phyloP scores from a whole-genome alignment of 352 stramenopile species.

The Globisporangium lucens region DNA sequence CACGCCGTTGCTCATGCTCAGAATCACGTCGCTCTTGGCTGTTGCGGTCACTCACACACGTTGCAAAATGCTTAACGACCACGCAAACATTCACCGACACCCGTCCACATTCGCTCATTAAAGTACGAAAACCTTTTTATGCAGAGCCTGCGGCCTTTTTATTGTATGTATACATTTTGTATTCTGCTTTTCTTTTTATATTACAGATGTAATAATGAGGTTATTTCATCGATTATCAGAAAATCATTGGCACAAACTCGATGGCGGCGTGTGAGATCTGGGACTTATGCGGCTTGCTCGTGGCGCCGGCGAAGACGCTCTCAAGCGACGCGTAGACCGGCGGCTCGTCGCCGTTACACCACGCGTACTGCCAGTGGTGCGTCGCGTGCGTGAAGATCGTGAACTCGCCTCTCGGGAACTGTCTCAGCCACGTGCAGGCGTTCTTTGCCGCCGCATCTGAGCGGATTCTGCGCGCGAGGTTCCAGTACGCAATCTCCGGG shows the following conservation, averaged over 20 bases:
- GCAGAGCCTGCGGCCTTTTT: background rate
- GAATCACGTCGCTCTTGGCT: background rate
- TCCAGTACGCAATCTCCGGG: conserved; percentile 53
- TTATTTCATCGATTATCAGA: background rate
- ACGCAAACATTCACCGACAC: conserved; percentile 9
- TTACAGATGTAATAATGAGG: background rate
- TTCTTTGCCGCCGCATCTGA: conserved; percentile 22
- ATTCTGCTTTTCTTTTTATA: background rate
- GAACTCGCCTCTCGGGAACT: conserved; percentile 43
- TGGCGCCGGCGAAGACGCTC: conserved; percentile 20
- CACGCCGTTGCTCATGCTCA: conserved; percentile 48
- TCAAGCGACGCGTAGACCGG: conserved; percentile 25
- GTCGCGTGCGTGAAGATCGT: conserved; percentile 39
- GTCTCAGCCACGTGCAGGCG: conserved; percentile 36
- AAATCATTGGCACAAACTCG: background rate
- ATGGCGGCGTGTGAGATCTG: conserved; percentile 1
- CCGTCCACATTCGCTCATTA: background rate
- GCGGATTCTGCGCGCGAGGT: conserved; percentile 27
- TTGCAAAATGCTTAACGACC: conserved; percentile 9
- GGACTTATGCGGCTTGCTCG: background rate
- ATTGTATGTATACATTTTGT: too few species aligned
- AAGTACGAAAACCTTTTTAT: background rate
- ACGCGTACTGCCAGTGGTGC: conserved; percentile 63
- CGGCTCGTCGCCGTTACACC: conserved; percentile 36
- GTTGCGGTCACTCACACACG: background rate